phyloP scores from a whole-genome alignment of 148 eudicot genomes.

The Camellia sinensis region DNA sequence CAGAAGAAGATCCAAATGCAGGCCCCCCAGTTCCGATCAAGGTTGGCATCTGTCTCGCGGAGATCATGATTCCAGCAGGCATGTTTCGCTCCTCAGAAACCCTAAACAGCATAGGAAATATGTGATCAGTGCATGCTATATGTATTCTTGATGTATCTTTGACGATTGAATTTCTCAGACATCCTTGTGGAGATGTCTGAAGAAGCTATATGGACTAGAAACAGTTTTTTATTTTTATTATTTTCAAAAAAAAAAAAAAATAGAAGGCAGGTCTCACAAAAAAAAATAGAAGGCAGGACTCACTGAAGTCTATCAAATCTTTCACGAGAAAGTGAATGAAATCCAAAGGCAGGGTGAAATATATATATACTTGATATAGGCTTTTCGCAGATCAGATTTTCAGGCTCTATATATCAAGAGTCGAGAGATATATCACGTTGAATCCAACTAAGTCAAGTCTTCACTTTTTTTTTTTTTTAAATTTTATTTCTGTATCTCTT shows the following conservation, averaged over 20 bases:
- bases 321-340: conserved; percentile 12
- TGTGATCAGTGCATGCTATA: neutral
- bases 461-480: neutral
- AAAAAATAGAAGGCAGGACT: neutral
- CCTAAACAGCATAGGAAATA: neutral
- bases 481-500: neutral
- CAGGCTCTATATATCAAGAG: neutral
- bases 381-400: neutral
- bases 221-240: neutral
- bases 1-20: conserved; percentile 6
- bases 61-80: conserved; percentile 12
- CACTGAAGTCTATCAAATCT: neutral
- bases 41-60: neutral
- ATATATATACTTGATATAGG: neutral
- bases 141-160: neutral
- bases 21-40: neutral
- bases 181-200: too few species aligned
- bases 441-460: neutral
- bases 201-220: too few species aligned
- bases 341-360: neutral
- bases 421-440: neutral
- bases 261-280: neutral
- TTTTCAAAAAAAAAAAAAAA: neutral
- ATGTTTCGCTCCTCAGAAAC: conserved; percentile 8
- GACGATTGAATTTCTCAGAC: too few species aligned